Conservation (phyloP, 1,284 basidiomycete genomes). For the Papiliotrema flavescens region DNA sequence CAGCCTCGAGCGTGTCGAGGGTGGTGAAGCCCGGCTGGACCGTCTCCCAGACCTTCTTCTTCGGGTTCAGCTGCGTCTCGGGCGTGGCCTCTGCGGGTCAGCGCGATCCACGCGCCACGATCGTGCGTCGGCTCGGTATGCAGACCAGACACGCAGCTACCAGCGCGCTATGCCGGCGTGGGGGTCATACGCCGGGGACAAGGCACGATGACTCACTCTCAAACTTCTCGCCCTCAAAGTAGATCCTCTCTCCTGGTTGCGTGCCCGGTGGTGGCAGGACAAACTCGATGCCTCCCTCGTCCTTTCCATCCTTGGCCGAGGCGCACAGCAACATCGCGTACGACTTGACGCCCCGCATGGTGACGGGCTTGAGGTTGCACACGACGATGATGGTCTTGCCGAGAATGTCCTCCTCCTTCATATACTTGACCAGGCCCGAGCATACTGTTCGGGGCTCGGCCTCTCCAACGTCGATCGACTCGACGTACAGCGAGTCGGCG, state of each 20-base stretch:
- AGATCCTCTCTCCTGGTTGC: conserved; percentile 84
- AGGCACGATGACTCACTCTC: conserved; percentile 57
- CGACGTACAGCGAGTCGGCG: conserved; percentile 86
- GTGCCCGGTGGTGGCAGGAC: conserved; percentile 80
- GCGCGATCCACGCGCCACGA: background rate
- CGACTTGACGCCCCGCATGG: conserved; percentile 93
- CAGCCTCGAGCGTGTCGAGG: conserved; percentile 76
- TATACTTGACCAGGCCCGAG: conserved; percentile 90
- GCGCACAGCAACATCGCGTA: conserved; percentile 95
- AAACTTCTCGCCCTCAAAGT: conserved; percentile 82
- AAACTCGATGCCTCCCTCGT: conserved; percentile 84
- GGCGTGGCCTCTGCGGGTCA: conserved; percentile 60
- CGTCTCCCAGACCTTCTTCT: conserved; percentile 96
- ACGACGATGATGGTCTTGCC: conserved; percentile 81
- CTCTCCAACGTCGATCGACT: conserved; percentile 90
- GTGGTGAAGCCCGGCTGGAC: conserved; percentile 90
- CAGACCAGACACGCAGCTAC: too few relatives aligned
- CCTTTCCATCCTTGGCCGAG: conserved; percentile 80
- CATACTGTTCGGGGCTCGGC: conserved; percentile 89
- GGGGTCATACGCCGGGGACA: background rate
- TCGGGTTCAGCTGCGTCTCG: conserved; percentile 82
- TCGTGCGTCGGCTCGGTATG: too few relatives aligned
- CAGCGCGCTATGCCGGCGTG: too few relatives aligned
- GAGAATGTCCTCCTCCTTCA: conserved; percentile 88
- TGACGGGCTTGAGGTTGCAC: conserved; percentile 81